Base-by-base conservation (phyloP, 2,329 filamentous ascomycete genomes). In the Beauveria sp. region DNA sequence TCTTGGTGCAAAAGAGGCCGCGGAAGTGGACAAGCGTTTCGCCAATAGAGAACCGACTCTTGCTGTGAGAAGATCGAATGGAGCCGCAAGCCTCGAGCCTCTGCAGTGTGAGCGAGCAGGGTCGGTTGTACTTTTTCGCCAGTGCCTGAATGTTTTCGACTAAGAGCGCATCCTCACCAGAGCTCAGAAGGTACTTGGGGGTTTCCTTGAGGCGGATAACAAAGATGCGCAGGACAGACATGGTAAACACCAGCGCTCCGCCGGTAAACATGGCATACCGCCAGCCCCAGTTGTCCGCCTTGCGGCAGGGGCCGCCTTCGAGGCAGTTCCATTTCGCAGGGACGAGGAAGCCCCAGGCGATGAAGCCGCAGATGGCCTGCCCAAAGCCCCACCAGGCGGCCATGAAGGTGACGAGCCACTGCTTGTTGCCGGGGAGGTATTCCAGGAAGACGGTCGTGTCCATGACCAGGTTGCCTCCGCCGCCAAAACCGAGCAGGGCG, bases 1-100 rank as follows among this genome's bases (percentile, higher is more conserved):
- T 80, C 58, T 72, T 80, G 0, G 86, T 89, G 0, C 76, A 74
- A 67, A 88, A 91, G 1, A 92, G 79, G 3, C 88, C 88, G 18
- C 78, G 76, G 26, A 91, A 69, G 68, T 92, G 88, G 22, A 80
- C 67, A 4, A 71, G 64, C 5, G 75, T 70, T 64, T 75, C 71
- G 24, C 60, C 64, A 3, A 73, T 3, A 1, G 70, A 74, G 59
- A 73, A 73, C 5, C 70, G 64, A 38, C 64, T 71, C 58, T 69
- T 68, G 62, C 67, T 71, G 62, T 78, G 75, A 0, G 75, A 72
- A 0, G 73, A 70, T 57, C 67, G 67, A 58, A 80, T 72, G 9
- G 67, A 69, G 6, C 80, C 81, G 53, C 79, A 82, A 9, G 76
- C 76, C 64, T 78, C 71, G 2, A 82, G 76, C 64, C 75, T 70